These are phyloP conservation scores for Barnettozyma californica DNA, from an alignment of 805 yeast species.

Conservation along the genomic window DNA sequence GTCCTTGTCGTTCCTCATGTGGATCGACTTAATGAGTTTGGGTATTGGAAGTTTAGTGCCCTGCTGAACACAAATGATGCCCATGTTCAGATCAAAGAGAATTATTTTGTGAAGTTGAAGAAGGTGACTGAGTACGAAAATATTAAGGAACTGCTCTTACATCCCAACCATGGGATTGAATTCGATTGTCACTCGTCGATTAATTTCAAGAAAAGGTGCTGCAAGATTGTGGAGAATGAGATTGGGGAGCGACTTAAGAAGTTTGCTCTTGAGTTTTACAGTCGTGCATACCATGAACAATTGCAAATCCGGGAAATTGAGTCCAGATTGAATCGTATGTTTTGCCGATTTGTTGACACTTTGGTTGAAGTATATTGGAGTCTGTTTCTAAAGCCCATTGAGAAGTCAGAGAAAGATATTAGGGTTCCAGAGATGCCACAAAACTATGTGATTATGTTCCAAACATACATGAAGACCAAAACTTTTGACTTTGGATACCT, in stretches of 20 bases:
- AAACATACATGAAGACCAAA: conserved; percentile 3
- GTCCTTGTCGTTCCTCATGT: conserved; percentile 2
- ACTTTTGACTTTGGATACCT: conserved; percentile 10
- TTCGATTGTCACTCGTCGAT: not conserved
- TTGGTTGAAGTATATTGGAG: not conserved
- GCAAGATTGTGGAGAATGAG: not conserved
- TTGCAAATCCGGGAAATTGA: not conserved
- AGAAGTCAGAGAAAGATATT: not conserved
- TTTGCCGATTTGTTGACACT: not conserved
- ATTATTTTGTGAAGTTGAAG: not conserved
- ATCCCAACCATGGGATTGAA: not conserved
- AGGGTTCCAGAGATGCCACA: not conserved
- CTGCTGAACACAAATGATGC: conserved; percentile 1
- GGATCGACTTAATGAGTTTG: not conserved
- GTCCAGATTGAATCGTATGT: not conserved
- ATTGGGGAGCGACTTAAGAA: not conserved
- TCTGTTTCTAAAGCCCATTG: not conserved
- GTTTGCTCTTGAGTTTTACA: conserved; percentile 1
- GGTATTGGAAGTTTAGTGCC: conserved; percentile 2
- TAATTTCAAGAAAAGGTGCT: not conserved
- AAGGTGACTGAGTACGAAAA: not conserved
- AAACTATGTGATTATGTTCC: conserved; percentile 6
- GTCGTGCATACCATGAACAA: conserved; percentile 1
- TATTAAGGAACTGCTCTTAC: not conserved
- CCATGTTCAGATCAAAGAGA: not conserved